Evolutionary conservation across 163 green algal species (phyloP).

Genomic region (Scenedesmus sp.): DNA sequence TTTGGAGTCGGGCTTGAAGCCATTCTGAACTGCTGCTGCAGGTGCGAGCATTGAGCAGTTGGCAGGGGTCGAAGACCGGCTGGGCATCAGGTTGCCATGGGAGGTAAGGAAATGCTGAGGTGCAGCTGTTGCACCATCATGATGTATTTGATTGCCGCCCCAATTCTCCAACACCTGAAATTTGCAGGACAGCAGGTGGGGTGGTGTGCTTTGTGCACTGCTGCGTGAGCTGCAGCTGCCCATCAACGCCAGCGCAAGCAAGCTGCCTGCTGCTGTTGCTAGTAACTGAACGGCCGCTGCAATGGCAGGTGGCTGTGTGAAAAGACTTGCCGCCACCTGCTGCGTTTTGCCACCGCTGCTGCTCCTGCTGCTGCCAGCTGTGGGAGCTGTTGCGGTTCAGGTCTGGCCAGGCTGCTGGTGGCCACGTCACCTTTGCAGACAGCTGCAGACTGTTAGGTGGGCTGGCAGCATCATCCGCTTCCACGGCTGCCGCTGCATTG

Average conservation of each 20-base stretch:
- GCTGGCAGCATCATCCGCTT: background rate
- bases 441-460: slow-evolving; percentile 40
- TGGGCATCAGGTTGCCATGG: slow-evolving; percentile 28
- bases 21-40: background rate
- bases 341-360: background rate
- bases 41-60: slow-evolving; percentile 37
- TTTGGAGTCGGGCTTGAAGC: too few relatives aligned
- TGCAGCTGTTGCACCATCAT: too few relatives aligned
- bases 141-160: too few relatives aligned
- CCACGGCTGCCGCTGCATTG: background rate
- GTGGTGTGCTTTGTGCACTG: background rate
- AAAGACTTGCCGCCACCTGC: background rate
- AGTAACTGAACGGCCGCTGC: background rate
- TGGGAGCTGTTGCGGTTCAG: slow-evolving; percentile 40
- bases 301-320: too few relatives aligned
- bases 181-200: background rate
- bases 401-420: slow-evolving; percentile 16
- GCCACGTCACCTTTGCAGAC: slow-evolving; percentile 11
- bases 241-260: too few relatives aligned
- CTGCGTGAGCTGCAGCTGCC: background rate
- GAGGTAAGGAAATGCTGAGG: slow-evolving; percentile 37
- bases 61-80: background rate
- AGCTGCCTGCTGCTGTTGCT: background rate
- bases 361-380: slow-evolving; percentile 12
- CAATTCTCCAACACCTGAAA: too few relatives aligned